Evolutionary conservation across 495 filamentous ascomycete genomes (phyloP).

Genomic region (Apodospora peruviana): DNA sequence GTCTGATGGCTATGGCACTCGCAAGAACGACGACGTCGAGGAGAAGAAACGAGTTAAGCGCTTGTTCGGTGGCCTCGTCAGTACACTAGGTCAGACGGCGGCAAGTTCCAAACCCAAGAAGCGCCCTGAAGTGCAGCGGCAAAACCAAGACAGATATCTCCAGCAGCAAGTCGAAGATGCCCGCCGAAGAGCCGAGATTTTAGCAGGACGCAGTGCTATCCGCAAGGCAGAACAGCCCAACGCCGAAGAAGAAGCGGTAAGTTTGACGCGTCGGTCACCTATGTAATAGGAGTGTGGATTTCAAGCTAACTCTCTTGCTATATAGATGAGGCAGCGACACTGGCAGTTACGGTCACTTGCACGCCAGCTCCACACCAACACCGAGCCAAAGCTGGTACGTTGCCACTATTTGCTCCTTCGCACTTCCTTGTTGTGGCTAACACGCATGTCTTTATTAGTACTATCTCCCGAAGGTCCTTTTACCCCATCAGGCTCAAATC

Average conservation of each 20-base stretch:
- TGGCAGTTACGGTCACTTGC: conserved; percentile 65
- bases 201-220: conserved; percentile 53
- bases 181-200: conserved; percentile 54
- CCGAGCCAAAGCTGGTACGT: conserved; percentile 73
- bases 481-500: conserved; percentile 42
- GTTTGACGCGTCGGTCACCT: no score
- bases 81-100: conserved; percentile 77
- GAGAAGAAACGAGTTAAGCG: conserved; percentile 84
- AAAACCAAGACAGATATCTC: conserved; percentile 77
- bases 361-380: conserved; percentile 65
- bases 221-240: conserved; percentile 66
- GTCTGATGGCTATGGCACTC: background rate
- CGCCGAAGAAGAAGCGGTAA: conserved; percentile 74
- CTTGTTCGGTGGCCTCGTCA: conserved; percentile 83
- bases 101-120: conserved; percentile 62
- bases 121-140: conserved; percentile 83
- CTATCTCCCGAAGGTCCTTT: conserved; percentile 82
- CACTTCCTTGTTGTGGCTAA: background rate
- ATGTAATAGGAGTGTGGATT: no score
- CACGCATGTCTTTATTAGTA: conserved; percentile 47
- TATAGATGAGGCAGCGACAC: conserved; percentile 77
- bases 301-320: no score
- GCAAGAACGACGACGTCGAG: conserved; percentile 53
- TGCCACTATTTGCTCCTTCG: background rate
- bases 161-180: conserved; percentile 64